Conservation (phyloP, 305 asterid species). For the Fraxinus sp. region DNA sequence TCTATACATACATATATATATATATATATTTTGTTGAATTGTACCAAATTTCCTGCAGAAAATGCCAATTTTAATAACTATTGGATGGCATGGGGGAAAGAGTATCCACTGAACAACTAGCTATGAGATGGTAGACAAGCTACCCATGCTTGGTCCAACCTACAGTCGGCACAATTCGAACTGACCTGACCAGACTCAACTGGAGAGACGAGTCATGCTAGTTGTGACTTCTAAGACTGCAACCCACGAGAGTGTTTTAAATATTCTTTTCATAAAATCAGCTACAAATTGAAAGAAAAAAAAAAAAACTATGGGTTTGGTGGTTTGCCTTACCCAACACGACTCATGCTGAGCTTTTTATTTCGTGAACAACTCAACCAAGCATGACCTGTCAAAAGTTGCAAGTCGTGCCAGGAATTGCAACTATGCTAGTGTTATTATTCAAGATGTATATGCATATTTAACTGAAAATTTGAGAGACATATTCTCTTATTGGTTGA, state of each 20-base stretch:
- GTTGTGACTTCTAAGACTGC: neutral
- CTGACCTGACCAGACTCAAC: neutral
- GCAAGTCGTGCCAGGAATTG: neutral
- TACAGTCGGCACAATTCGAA: neutral
- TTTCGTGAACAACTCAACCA: no score
- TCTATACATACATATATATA: no score
- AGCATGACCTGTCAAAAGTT: no score
- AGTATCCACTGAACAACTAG: constrained; percentile 12
- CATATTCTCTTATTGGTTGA: neutral
- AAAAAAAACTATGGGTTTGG: no score
- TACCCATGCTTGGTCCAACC: no score
- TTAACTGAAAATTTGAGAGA: neutral
- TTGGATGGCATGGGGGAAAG: constrained; percentile 23
- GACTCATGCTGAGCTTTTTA: no score
- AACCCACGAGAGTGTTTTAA: no score
- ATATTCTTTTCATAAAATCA: no score
- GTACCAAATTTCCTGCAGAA: neutral
- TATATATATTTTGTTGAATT: constrained; percentile 14
- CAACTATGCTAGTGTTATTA: neutral
- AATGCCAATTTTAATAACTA: constrained; percentile 12
- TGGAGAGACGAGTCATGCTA: neutral
- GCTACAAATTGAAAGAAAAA: no score
- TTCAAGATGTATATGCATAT: neutral
- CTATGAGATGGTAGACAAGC: neutral
- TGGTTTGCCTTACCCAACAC: no score